These are phyloP conservation scores for Rhizopogon salebrosus DNA, from an alignment of 768 basidiomycete species.

Conservation along the genomic window DNA sequence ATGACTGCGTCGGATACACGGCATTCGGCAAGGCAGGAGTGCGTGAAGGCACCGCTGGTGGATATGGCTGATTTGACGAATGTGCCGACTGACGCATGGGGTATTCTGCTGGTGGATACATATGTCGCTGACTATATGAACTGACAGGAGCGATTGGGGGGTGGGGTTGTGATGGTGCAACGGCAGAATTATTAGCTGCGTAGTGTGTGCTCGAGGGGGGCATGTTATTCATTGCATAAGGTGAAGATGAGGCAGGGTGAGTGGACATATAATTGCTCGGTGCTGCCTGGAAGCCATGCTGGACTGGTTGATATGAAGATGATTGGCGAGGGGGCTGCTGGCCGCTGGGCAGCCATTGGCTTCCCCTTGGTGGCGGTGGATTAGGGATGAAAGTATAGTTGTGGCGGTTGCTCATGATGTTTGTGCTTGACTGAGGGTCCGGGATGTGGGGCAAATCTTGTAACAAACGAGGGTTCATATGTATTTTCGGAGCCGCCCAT, in stretches of 20 bases:
- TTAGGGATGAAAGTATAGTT: slow-evolving; percentile 23
- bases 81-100: slow-evolving; percentile 27
- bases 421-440: neutral
- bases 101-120: slow-evolving; percentile 21
- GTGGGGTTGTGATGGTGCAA: slow-evolving; percentile 19
- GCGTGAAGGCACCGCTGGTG: neutral
- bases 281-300: slow-evolving; percentile 1
- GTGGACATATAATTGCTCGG: slow-evolving; percentile 11
- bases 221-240: slow-evolving; percentile 14
- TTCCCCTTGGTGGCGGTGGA: slow-evolving; percentile 5
- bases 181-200: slow-evolving; percentile 9
- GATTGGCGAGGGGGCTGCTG: slow-evolving; percentile 21
- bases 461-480: slow-evolving; percentile 23
- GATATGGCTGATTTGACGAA: slow-evolving; percentile 21
- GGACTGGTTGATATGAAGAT: slow-evolving; percentile 14
- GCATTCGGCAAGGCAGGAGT: neutral
- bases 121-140: slow-evolving; percentile 21
- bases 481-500: slow-evolving; percentile 28
- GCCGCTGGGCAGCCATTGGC: slow-evolving; percentile 18
- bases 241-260: slow-evolving; percentile 12
- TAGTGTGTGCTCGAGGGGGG: slow-evolving; percentile 12
- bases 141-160: slow-evolving; percentile 5
- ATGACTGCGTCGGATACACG: neutral
- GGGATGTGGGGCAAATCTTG: neutral
- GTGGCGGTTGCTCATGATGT: slow-evolving; percentile 25